Conservation (phyloP, 768 basidiomycete genomes). For the Collybia sordida region DNA sequence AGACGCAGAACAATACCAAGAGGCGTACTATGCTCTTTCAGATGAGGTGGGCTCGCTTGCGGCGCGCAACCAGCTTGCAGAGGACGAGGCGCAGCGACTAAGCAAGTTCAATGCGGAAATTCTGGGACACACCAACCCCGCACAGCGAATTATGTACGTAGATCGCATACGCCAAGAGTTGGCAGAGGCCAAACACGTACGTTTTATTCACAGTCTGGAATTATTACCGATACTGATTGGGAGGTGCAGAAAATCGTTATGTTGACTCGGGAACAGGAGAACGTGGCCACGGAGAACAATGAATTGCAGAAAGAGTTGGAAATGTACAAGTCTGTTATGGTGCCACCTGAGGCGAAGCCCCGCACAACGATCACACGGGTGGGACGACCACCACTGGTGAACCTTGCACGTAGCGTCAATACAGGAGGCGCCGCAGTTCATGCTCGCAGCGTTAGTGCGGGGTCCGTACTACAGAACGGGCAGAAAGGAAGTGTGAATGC, state of each 20-base stretch:
- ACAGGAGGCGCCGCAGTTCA: conserved; percentile 1
- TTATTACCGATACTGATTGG: background rate
- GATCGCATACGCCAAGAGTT: conserved; percentile 81
- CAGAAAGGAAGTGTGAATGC: background rate
- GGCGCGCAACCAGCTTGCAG: conserved; percentile 72
- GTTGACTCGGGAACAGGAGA: conserved; percentile 48
- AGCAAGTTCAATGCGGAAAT: conserved; percentile 85
- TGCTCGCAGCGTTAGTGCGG: background rate
- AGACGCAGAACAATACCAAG: conserved; percentile 64
- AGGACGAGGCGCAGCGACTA: conserved; percentile 75
- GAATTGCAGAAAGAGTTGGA: conserved; percentile 54
- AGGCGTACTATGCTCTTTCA: conserved; percentile 65
- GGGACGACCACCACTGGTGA: conserved; percentile 44
- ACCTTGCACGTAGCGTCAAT: conserved; percentile 40
- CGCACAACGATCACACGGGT: conserved; percentile 55
- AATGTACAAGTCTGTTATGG: conserved; percentile 59
- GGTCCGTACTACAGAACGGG: background rate
- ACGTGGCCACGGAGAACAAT: conserved; percentile 37
- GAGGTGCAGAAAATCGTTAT: conserved; percentile 45
- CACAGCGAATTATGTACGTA: conserved; percentile 84
- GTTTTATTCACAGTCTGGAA: conserved; percentile 21
- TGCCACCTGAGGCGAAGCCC: conserved; percentile 49
- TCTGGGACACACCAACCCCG: conserved; percentile 79
- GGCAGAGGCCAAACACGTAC: conserved; percentile 77
- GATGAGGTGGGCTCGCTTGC: conserved; percentile 66